A percentile compares a stretch with the other conserved stretches of the same genome.
These are phyloP conservation scores for Teratosphaeria pseudoeucalypti DNA, from an alignment of 2,329 filamentous ascomycete species.

Conservation along the genomic window DNA sequence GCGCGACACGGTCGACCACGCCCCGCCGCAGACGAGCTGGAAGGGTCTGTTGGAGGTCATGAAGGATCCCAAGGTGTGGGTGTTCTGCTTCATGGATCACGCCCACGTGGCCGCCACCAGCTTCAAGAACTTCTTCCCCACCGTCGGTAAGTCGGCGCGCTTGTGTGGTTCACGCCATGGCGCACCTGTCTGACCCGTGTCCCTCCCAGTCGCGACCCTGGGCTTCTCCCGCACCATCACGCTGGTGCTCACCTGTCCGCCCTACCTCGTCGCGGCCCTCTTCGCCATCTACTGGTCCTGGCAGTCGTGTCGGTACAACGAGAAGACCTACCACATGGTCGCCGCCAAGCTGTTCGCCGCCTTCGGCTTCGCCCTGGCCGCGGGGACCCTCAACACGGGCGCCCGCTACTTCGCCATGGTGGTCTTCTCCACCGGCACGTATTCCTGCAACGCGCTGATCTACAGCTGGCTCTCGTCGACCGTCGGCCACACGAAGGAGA, in stretches of 20 bases:
- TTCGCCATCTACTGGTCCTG: slow-evolving; percentile 24
- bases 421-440: slow-evolving; percentile 33
- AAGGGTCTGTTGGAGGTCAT: slow-evolving; percentile 41
- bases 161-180: too few relatives aligned
- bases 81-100: slow-evolving; percentile 47
- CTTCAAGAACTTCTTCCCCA: slow-evolving; percentile 38
- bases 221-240: slow-evolving; percentile 41
- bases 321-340: slow-evolving; percentile 32
- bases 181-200: not conserved
- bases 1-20: not conserved
- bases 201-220: slow-evolving; percentile 38
- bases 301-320: slow-evolving; percentile 30
- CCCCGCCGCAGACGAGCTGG: slow-evolving; percentile 20
- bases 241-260: slow-evolving; percentile 38
- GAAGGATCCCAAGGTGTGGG: slow-evolving; percentile 42
- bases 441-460: slow-evolving; percentile 52
- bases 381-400: slow-evolving; percentile 27
- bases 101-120: slow-evolving; percentile 45
- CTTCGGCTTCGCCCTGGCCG: slow-evolving; percentile 28
- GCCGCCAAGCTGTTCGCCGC: slow-evolving; percentile 26
- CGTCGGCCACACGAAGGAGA: slow-evolving; percentile 43
- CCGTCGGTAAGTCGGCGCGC: not conserved
- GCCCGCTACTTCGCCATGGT: slow-evolving; percentile 23
- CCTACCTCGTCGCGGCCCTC: slow-evolving; percentile 23
- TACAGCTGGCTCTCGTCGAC: slow-evolving; percentile 45